Evolutionary conservation across 352 stramenopile genomes (phyloP), one percentile per base, ranked within the genome.

Genomic region (Discostella stelligera): DNA sequence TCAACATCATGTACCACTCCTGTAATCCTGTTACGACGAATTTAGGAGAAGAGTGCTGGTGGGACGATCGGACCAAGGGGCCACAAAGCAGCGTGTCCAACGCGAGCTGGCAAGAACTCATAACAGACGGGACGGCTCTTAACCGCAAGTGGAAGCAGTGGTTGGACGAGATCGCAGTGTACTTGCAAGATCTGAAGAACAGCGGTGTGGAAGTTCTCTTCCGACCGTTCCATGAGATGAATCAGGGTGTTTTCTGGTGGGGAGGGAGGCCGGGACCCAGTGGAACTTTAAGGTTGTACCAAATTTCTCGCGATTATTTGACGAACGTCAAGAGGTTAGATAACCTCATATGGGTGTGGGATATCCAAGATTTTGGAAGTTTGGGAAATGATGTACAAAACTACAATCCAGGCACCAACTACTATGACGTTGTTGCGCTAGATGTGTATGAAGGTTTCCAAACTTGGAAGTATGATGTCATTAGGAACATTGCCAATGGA

Each of bases 251-350:
- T 21, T 55, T 55, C 16, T 55, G 49, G 49, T 55, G 49, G 49
- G 49, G 49, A 30, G 49, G 49, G 27, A 55, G 49, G 49, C 49
- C 49, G 27, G 49, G 49, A 55, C 1, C 16, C 4, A 55, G 49
- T 55, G 49, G 49, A 55, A 55, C 49, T 65, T 21, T 37, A 18
- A 30, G 20, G 21, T 21, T 71, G 23, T 71, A 62, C 21, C 63
- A 71, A 62, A 61, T 71, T 50, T 61, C 63, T 61, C 63, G 64
- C 27, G 48, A 71, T 50, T 71, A 71, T 44, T 18, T 71, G 23
- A 71, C 63, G 41, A 71, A 71, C 39, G 21, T 37, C 46, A 61
- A 64, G 23, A 20, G 63, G 21, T 49, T 71, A 16, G 23, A 39
- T 49, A 71, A 71, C 37, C 48, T 71, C 9, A 63, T 71, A 30